phyloP scores from a whole-genome alignment of 306 rosid genomes.

The Cucurbita maxima region DNA sequence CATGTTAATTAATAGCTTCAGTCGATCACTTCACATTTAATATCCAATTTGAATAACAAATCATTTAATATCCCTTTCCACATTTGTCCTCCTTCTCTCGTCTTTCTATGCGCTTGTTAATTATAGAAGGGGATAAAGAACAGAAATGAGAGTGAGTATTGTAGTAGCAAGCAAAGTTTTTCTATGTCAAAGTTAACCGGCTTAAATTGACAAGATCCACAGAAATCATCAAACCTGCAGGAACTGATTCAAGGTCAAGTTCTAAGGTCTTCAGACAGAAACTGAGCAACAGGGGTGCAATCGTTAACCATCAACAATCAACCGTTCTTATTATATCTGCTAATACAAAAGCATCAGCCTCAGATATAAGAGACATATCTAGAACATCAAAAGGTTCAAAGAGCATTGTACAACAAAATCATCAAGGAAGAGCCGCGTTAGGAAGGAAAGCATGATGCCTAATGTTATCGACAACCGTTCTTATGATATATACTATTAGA shows the following conservation, averaged over 20 bases:
- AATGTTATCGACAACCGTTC: conserved; percentile 3
- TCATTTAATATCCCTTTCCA: background rate
- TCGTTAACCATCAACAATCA: background rate
- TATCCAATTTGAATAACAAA: conserved; percentile 29
- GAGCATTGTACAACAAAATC: conserved; percentile 74
- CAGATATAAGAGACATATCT: background rate
- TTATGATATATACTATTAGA: background rate
- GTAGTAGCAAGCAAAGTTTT: background rate
- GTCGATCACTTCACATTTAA: conserved; percentile 23
- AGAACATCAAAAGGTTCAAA: conserved; percentile 78
- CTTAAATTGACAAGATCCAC: background rate
- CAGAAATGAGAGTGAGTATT: background rate
- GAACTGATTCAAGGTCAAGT: background rate
- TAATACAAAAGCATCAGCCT: background rate
- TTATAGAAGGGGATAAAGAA: background rate
- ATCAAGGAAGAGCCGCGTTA: conserved; percentile 77
- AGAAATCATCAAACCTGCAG: background rate
- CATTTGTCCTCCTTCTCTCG: background rate
- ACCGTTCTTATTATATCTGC: background rate
- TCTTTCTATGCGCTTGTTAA: background rate
- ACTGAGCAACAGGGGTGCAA: background rate
- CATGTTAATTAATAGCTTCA: too few species aligned
- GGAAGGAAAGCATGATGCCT: conserved; percentile 69
- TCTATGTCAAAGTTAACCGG: background rate
- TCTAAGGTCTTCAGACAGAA: background rate